Evolutionary conservation across 768 basidiomycete genomes (phyloP).

Genomic region (Mycena kentingensis): DNA sequence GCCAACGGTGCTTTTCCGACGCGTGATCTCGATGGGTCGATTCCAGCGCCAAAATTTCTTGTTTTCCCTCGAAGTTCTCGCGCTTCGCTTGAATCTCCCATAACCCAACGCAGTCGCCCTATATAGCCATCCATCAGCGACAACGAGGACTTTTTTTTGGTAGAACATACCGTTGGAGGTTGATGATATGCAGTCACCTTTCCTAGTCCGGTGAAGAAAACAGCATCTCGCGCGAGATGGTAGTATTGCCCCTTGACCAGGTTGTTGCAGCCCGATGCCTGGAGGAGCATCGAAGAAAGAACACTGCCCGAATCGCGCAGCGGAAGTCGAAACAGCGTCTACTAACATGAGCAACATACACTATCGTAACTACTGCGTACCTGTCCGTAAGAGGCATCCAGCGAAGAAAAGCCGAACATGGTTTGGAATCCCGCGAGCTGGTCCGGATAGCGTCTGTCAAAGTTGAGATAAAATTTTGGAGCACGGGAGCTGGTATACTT

Average conservation of each 20-base stretch:
- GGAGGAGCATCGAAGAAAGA: slow-evolving; percentile 9
- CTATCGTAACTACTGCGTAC: background rate
- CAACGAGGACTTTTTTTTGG: no score
- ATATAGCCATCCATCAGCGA: background rate
- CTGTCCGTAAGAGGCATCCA: slow-evolving; percentile 4
- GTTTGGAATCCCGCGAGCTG: slow-evolving; percentile 18
- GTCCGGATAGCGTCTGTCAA: slow-evolving; percentile 18
- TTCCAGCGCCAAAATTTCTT: slow-evolving; percentile 1
- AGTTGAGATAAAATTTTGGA: background rate
- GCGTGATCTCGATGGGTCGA: background rate
- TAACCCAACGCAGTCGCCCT: no score
- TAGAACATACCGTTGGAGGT: slow-evolving; percentile 9
- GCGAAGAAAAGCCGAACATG: slow-evolving; percentile 20
- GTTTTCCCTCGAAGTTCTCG: background rate
- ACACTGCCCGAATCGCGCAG: slow-evolving; percentile 11
- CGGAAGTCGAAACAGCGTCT: slow-evolving; percentile 26
- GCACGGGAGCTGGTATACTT: no score
- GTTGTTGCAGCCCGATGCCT: slow-evolving; percentile 14
- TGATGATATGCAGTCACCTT: slow-evolving; percentile 6
- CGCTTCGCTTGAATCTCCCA: slow-evolving; percentile 6
- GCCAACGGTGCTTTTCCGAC: slow-evolving; percentile 12
- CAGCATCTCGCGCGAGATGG: slow-evolving; percentile 11
- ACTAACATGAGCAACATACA: background rate
- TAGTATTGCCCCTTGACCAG: slow-evolving; percentile 18
- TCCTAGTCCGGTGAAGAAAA: slow-evolving; percentile 19